Base-by-base conservation (phyloP, 805 yeast genomes). In the Diddensiella transvaalensis region DNA sequence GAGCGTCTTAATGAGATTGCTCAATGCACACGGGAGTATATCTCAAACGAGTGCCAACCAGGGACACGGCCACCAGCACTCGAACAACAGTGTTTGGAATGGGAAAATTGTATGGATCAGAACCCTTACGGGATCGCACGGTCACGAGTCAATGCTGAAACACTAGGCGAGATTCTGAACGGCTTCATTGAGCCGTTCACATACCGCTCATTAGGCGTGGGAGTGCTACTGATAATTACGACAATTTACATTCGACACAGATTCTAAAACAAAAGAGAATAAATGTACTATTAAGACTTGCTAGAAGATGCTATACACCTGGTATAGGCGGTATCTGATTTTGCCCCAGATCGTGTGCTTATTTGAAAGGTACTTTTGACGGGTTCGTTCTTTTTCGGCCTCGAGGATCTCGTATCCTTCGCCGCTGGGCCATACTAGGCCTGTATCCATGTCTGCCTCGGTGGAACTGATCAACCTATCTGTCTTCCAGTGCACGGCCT, bases 21-120 rank as follows among this genome's bases (percentile, higher is more conserved):
- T 52, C 70, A 52, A 29, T 93, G 98, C 62, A 70, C 82, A 3
- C 69, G 82, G 22, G 81, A 84, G 50, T 93, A 82, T 62, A 62
- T 75, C 18, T 64, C 78, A 23, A 90, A 91, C 63, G 75, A 80
- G 51, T 91, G 99, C 63, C 54, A 58, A 13, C 61, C 66, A 1
- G 73, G 77, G 4, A 74, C 76, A 1, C 66, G 88, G 13, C 86
- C 82, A 0, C 96, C 96, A 0, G 87, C 86, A 0, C 65, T 89
- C n/a, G 87, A 82, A 49, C 65, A 67, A 1, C 67, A 77, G 17
- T 91, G 99, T 62, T 67, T 75, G 19, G 75, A 72, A 24, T 85
- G 93, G 85, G 83, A 78, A 56, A 76, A 73, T 47, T 91, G 98
- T 63, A 87, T 87, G 89, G 79, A 82, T 54, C 66, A 78, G 40